phyloP scores from a whole-genome alignment of 352 stramenopile genomes.

The Proteromonas lacertae region DNA sequence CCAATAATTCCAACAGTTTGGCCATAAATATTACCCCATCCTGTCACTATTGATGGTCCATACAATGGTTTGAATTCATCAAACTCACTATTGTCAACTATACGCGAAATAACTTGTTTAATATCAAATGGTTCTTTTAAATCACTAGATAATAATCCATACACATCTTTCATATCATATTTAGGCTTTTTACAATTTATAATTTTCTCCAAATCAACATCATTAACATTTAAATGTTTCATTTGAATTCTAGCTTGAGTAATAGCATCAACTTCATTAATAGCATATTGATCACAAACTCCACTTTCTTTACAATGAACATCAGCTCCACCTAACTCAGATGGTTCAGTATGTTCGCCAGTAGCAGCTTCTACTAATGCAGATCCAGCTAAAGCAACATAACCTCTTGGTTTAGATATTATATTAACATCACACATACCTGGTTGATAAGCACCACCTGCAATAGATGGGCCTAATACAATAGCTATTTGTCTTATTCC shows the following conservation, averaged over 20 bases:
- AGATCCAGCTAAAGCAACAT: constrained; percentile 77
- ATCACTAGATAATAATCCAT: constrained; percentile 61
- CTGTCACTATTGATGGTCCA: constrained; percentile 74
- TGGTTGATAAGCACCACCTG: constrained; percentile 64
- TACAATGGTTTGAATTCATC: constrained; percentile 90
- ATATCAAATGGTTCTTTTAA: constrained; percentile 75
- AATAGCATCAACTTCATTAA: constrained; percentile 67
- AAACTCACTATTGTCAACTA: constrained; percentile 76
- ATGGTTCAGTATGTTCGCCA: constrained; percentile 65
- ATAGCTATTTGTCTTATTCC: constrained; percentile 83
- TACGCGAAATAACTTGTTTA: constrained; percentile 58
- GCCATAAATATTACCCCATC: constrained; percentile 72
- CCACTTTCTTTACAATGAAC: constrained; percentile 37
- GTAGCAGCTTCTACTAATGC: constrained; percentile 87
- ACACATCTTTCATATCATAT: constrained; percentile 52
- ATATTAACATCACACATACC: constrained; percentile 89
- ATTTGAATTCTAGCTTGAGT: constrained; percentile 40
- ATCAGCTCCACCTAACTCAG: constrained; percentile 68
- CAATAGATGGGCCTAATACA: constrained; percentile 83
- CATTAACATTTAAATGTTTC: constrained; percentile 33
- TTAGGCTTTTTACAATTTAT: constrained; percentile 72
- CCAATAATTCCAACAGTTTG: constrained; percentile 74
- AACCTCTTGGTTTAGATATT: constrained; percentile 49
- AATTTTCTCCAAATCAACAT: constrained; percentile 7
- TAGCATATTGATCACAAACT: constrained; percentile 75